Conservation (phyloP, 306 rosid species). For the Dalbergia oliveri region DNA sequence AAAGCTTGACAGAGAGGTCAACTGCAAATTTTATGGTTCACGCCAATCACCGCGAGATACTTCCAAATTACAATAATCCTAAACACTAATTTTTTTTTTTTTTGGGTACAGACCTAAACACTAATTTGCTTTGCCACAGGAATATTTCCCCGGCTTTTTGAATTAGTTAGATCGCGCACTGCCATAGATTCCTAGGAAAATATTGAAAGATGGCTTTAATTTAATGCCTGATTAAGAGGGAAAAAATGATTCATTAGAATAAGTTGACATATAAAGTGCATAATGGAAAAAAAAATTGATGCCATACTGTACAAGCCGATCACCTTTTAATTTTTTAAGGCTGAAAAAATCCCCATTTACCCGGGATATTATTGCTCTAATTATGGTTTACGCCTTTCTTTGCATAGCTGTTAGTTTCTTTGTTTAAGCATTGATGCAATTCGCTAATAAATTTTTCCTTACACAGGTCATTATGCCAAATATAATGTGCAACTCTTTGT, state of each 20-base stretch:
- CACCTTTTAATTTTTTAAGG: neutral
- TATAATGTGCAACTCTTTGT: too few species aligned
- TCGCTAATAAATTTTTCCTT: neutral
- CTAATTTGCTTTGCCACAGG: slow-evolving; percentile 32
- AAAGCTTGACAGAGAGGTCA: slow-evolving; percentile 25
- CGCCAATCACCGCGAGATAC: slow-evolving; percentile 15
- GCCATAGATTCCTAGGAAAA: slow-evolving; percentile 49
- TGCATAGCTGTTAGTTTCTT: neutral
- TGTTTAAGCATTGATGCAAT: neutral
- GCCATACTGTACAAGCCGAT: slow-evolving; percentile 28
- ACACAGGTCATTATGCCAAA: neutral
- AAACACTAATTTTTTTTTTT: too few species aligned
- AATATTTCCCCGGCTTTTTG: slow-evolving; percentile 20
- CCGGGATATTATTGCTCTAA: neutral
- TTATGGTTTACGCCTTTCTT: slow-evolving; percentile 11
- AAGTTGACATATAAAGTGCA: slow-evolving; percentile 49
- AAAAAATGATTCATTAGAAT: slow-evolving; percentile 41
- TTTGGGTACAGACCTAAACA: too few species aligned
- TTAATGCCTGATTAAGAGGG: slow-evolving; percentile 3
- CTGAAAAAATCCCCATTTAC: neutral
- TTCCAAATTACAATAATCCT: neutral
- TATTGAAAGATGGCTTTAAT: slow-evolving; percentile 15
- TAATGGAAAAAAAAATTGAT: slow-evolving; percentile 26
- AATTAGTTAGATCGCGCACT: slow-evolving; percentile 24
- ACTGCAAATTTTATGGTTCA: neutral